phyloP scores from a whole-genome alignment of 495 filamentous ascomycete species.

The Apiosordaria backusii region DNA sequence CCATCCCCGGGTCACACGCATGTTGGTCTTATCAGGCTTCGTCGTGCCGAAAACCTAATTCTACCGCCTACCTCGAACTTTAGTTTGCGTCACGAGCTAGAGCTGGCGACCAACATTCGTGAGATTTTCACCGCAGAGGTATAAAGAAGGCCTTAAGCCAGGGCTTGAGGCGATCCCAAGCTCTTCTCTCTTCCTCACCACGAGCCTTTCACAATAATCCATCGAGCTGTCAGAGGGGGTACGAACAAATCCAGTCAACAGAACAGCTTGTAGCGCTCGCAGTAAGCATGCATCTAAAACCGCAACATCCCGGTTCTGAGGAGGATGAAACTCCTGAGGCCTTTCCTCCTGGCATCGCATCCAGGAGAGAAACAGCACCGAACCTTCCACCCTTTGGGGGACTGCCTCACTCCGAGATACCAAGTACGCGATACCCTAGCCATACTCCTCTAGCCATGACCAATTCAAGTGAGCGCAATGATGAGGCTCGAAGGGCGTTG shows the following conservation, averaged over 20 bases:
- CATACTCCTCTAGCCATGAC: conserved; percentile 21
- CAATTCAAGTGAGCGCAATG: conserved; percentile 14
- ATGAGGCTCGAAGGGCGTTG: conserved; percentile 13
- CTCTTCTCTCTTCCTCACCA: no score
- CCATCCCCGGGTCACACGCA: neutral
- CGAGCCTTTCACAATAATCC: no score
- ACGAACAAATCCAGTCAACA: no score
- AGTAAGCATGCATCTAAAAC: no score
- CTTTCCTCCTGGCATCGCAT: conserved; percentile 27
- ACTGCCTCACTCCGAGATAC: conserved; percentile 52
- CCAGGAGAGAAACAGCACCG: conserved; percentile 58
- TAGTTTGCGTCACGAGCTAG: neutral
- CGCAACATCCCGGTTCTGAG: no score
- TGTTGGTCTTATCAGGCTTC: neutral
- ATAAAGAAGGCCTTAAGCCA: no score
- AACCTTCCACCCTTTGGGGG: conserved; percentile 53
- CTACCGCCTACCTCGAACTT: neutral
- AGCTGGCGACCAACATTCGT: no score
- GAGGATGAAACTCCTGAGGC: no score
- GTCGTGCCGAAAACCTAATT: neutral
- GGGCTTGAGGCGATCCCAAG: no score
- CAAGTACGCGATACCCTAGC: conserved; percentile 41
- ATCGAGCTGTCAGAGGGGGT: no score
- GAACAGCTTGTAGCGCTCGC: no score
- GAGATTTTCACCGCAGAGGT: no score